Evolutionary conservation across 495 filamentous ascomycete genomes (phyloP), one percentile per base, ranked within the genome.

Genomic region (Geoglossum glabrum): DNA sequence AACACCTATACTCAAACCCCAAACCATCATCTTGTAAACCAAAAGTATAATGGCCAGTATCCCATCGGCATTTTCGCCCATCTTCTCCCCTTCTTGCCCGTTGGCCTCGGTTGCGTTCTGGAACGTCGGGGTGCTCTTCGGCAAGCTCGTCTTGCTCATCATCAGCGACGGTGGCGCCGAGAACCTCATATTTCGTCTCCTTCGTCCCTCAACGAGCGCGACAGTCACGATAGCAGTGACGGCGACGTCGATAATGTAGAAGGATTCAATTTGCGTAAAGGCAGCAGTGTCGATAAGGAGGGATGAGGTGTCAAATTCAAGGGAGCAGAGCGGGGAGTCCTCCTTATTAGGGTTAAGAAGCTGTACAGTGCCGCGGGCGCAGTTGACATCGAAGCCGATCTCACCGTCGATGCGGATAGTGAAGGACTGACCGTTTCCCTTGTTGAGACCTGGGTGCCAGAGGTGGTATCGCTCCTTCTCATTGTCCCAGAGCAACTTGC

Each of bases 241-340:
- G 1, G 79, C 74, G 0, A 86, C 84, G 65, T 90, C 86, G n/a
- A 89, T 76, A 3, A 86, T 72, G 63, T 87, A 88, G 40, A 86
- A 74, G 40, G 79, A 81, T 1, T 72, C 72, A 25, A 79, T 70
- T 6, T 68, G 71, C 5, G 68, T 63, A 0, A 74, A 62, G 10
- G 68, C 70, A 3, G 73, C 72, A 10, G 70, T 71, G 54, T 70
- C 65, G 21, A 80, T 71, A 13, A 70, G 69, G 0, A 76, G 68
- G 1, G 72, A 73, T 10, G 55, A 17, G 19, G 73, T 74, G 46
- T 65, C 65, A 30, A 80, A 70, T 56, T 79, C 76, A 8, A 80
- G 65, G 2, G 70, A 68, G 13, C 73, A 75, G 17, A 80, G 70
- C 65, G 75, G 3, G 76, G 71, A 72, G 84, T 73, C 26, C 3